Evolutionary conservation across 495 filamentous ascomycete species (phyloP).

Genomic region (Trichoderma erinaceum): DNA sequence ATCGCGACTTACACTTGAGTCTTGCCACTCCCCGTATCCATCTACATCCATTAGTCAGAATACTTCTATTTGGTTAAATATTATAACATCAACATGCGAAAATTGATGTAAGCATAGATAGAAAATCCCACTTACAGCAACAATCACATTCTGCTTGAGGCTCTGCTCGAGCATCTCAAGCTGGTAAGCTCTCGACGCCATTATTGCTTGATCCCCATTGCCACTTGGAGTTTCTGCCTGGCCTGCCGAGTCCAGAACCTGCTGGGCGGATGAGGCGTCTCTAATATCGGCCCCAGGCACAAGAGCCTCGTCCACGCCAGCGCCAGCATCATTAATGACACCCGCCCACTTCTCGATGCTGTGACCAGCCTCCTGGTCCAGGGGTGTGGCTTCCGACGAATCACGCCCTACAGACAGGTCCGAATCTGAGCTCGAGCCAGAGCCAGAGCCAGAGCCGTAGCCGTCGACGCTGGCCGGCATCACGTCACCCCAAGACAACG

Average conservation of each 20-base stretch:
- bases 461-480: neutral
- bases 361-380: neutral
- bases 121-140: slow-evolving; percentile 52
- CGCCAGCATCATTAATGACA: neutral
- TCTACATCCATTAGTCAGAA: slow-evolving; percentile 40
- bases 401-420: neutral
- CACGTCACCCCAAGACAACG: neutral
- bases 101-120: neutral
- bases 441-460: neutral
- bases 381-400: neutral
- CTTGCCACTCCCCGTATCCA: slow-evolving; percentile 93
- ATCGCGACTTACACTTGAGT: slow-evolving; percentile 67
- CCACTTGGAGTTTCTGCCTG: slow-evolving; percentile 3
- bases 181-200: slow-evolving; percentile 68
- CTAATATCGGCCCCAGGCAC: neutral
- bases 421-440: neutral
- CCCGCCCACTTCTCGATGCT: neutral
- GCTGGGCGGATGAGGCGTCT: neutral
- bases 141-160: slow-evolving; percentile 72
- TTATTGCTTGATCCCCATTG: slow-evolving; percentile 21
- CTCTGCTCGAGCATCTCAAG: slow-evolving; percentile 86
- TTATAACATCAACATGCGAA: neutral
- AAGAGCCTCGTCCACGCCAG: neutral
- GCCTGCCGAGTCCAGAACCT: neutral
- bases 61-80: slow-evolving; percentile 4